A percentile compares a stretch with the other conserved stretches of the same genome.
These are phyloP conservation scores for Metschnikowia corniflorae DNA, from an alignment of 805 yeast genomes.

Conservation along the genomic window DNA sequence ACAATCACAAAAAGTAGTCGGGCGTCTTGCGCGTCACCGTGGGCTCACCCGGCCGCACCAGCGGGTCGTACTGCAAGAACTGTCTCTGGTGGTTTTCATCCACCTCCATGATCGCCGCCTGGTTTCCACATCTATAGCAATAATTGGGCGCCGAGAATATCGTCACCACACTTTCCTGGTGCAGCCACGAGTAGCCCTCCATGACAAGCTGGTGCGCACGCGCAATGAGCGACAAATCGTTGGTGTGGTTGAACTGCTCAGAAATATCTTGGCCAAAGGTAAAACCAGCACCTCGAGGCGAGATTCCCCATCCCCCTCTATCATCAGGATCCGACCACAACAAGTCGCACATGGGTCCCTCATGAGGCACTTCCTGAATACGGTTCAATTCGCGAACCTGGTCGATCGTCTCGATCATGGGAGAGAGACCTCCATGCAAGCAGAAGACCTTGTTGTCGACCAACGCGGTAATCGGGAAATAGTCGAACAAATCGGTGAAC, in stretches of 20 bases:
- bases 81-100: conserved; percentile 90
- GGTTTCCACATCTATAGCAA: conserved; percentile 96
- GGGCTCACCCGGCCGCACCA: conserved; percentile 97
- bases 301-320: conserved; percentile 96
- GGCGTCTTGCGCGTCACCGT: conserved; percentile 96
- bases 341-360: conserved; percentile 96
- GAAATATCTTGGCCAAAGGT: conserved; percentile 95
- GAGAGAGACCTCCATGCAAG: conserved; percentile 91
- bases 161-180: conserved; percentile 90
- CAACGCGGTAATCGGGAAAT: conserved; percentile 88
- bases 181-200: conserved; percentile 96
- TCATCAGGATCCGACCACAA: conserved; percentile 98
- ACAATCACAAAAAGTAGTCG: conserved; percentile 76
- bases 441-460: conserved; percentile 90
- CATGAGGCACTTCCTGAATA: conserved; percentile 95
- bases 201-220: conserved; percentile 97
- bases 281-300: conserved; percentile 98
- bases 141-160: conserved; percentile 94
- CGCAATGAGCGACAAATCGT: conserved; percentile 79
- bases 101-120: conserved; percentile 97
- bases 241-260: conserved; percentile 89
- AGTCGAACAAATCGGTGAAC: conserved; percentile 88
- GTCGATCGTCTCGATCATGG: conserved; percentile 90
- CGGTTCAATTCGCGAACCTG: conserved; percentile 89
- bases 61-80: conserved; percentile 93